A percentile compares a stretch with the other conserved stretches of the same genome.
Evolutionary conservation across 805 yeast genomes (phyloP).

Genomic region (Candida manassasensis): DNA sequence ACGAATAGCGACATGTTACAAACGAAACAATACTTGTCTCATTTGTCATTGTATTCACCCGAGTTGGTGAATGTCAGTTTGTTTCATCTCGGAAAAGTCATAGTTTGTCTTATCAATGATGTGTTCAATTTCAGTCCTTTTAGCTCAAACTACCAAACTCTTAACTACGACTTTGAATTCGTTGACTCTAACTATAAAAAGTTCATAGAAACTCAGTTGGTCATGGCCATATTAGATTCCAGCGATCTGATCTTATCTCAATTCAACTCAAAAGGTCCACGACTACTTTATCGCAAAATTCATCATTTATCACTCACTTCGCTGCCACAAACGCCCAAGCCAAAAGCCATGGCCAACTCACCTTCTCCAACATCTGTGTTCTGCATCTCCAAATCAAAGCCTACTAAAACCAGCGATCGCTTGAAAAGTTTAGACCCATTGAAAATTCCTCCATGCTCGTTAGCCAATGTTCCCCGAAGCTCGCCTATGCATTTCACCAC

Average conservation of each 20-base stretch:
- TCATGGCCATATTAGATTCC: constrained; percentile 22
- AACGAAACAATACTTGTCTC: constrained; percentile 47
- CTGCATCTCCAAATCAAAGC: constrained; percentile 2
- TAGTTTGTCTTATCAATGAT: constrained; percentile 30
- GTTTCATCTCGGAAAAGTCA: constrained; percentile 25
- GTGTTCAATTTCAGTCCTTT: constrained; percentile 17
- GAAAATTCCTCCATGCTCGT: neutral
- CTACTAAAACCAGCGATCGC: neutral
- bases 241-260: constrained; percentile 24
- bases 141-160: constrained; percentile 20
- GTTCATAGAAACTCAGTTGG: constrained; percentile 22
- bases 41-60: constrained; percentile 44
- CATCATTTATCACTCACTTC: neutral
- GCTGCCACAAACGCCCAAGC: constrained; percentile 8
- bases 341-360: constrained; percentile 8
- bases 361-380: constrained; percentile 3
- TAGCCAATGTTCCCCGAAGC: neutral
- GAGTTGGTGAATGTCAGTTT: constrained; percentile 36
- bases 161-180: constrained; percentile 16
- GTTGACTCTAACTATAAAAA: constrained; percentile 15
- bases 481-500: neutral
- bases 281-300: constrained; percentile 20
- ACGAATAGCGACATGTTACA: constrained; percentile 32
- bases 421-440: neutral
- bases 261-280: constrained; percentile 27